These are phyloP conservation scores for Anthoceros angustus DNA, from an alignment of 225 moss, liverwort and hornwort genomes.

Conservation along the genomic window DNA sequence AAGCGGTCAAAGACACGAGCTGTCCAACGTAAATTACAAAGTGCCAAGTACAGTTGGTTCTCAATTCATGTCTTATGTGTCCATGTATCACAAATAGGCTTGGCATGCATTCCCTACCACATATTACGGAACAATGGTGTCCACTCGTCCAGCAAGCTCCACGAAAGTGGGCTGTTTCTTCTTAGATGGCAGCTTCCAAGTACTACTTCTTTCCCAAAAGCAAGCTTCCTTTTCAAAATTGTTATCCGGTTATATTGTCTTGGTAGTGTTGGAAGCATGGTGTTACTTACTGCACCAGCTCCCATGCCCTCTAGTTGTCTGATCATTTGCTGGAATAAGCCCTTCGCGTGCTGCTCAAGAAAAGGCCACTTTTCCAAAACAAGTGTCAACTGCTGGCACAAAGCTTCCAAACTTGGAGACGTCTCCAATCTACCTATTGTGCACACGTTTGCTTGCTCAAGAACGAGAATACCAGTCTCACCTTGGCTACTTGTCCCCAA, in stretches of 20 bases:
- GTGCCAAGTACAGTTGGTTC: neutral
- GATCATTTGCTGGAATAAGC: neutral
- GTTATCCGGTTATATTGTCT: neutral
- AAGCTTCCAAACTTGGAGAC: neutral
- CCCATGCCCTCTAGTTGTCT: neutral
- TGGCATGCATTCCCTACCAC: neutral
- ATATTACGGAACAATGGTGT: neutral
- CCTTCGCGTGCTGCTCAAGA: neutral
- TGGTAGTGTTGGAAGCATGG: neutral
- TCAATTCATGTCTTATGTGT: neutral
- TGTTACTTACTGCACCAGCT: neutral
- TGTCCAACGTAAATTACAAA: neutral
- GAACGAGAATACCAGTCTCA: neutral
- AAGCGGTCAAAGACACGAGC: neutral
- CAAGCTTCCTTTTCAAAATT: neutral
- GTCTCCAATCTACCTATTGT: neutral
- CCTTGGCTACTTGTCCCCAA: slow-evolving; percentile 1
- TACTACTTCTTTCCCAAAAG: neutral
- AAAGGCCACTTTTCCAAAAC: neutral
- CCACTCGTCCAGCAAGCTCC: slow-evolving; percentile 1
- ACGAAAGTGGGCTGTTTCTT: slow-evolving; percentile 1
- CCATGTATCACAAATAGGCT: too few species aligned
- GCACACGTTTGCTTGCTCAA: neutral
- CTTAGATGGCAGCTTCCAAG: neutral
- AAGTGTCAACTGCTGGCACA: neutral